phyloP scores from a whole-genome alignment of 164 flowering plant species.

The Chloranthus sessilifolius region DNA sequence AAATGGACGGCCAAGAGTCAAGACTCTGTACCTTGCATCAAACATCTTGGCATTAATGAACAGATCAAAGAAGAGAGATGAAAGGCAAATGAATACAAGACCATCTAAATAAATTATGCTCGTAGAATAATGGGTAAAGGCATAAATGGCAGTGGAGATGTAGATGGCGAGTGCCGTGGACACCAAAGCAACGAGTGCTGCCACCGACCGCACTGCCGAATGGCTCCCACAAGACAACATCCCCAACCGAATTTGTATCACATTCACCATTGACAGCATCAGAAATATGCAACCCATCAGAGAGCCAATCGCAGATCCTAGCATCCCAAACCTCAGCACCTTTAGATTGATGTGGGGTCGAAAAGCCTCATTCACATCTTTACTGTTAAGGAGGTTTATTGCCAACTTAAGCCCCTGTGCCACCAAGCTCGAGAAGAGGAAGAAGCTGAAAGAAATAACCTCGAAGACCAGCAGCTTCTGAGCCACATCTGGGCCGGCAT shows the following conservation, averaged over 20 bases:
- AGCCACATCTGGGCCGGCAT: constrained; percentile 31
- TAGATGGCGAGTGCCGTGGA: constrained; percentile 9
- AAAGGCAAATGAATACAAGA: too few species aligned
- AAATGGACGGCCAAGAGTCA: too few species aligned
- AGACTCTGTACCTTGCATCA: too few species aligned
- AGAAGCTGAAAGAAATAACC: constrained; percentile 31
- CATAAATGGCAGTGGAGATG: constrained; percentile 14
- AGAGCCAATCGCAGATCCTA: constrained; percentile 27
- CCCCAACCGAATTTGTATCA: constrained; percentile 23
- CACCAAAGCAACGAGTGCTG: constrained; percentile 7
- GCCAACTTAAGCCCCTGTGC: constrained; percentile 31
- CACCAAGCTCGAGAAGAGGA: constrained; percentile 30
- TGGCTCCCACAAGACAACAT: constrained; percentile 16
- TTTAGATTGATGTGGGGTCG: constrained; percentile 17
- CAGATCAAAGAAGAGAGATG: too few species aligned
- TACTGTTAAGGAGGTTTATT: constrained; percentile 24
- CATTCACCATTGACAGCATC: constrained; percentile 25
- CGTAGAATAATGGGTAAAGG: too few species aligned
- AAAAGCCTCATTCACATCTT: constrained; percentile 15
- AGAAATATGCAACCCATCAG: constrained; percentile 25
- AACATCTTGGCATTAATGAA: too few species aligned
- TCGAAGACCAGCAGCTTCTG: constrained; percentile 32
- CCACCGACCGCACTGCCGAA: constrained; percentile 9
- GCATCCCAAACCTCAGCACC: constrained; percentile 21
- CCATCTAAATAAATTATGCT: too few species aligned